phyloP scores from a whole-genome alignment of 2,329 filamentous ascomycete genomes.

The Tolypocladium amazonense region DNA sequence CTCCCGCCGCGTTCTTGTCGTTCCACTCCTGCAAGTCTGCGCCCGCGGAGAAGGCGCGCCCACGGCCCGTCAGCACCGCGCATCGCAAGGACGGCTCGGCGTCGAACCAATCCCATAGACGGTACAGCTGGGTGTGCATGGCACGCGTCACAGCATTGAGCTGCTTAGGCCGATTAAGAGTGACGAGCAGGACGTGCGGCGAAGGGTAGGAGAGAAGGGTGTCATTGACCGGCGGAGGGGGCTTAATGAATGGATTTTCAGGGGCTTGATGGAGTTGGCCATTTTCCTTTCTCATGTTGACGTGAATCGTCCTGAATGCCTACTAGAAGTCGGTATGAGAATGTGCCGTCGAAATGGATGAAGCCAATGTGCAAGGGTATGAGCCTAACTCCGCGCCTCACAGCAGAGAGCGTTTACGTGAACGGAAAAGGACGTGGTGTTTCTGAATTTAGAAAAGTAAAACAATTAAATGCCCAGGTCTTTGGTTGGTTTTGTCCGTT shows the following conservation, averaged over 20 bases:
- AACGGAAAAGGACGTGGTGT: not conserved
- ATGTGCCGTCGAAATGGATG: not conserved
- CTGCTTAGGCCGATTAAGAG: slow-evolving; percentile 45
- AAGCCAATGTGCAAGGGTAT: not conserved
- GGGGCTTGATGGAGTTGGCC: not conserved
- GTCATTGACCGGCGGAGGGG: slow-evolving; percentile 30
- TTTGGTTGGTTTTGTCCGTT: not conserved
- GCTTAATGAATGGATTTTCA: slow-evolving; percentile 17
- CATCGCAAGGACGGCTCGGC: slow-evolving; percentile 48
- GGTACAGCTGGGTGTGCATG: slow-evolving; percentile 37
- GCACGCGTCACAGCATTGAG: slow-evolving; percentile 46
- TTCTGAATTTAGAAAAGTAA: not conserved
- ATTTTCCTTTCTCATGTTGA: slow-evolving; percentile 1
- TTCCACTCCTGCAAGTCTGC: slow-evolving; percentile 58
- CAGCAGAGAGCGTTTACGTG: not conserved
- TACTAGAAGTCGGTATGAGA: not conserved
- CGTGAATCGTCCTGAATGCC: not conserved
- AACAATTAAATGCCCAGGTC: not conserved
- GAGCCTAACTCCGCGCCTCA: not conserved
- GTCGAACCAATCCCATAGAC: slow-evolving; percentile 51
- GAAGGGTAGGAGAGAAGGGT: slow-evolving; percentile 37
- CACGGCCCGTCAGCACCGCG: slow-evolving; percentile 52
- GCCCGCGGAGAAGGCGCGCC: slow-evolving; percentile 57
- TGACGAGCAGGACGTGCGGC: slow-evolving; percentile 46
- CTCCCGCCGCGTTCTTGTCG: slow-evolving; percentile 23